phyloP scores from a whole-genome alignment of 192 early-diverging fungal species.

The Coemansia sp. region DNA sequence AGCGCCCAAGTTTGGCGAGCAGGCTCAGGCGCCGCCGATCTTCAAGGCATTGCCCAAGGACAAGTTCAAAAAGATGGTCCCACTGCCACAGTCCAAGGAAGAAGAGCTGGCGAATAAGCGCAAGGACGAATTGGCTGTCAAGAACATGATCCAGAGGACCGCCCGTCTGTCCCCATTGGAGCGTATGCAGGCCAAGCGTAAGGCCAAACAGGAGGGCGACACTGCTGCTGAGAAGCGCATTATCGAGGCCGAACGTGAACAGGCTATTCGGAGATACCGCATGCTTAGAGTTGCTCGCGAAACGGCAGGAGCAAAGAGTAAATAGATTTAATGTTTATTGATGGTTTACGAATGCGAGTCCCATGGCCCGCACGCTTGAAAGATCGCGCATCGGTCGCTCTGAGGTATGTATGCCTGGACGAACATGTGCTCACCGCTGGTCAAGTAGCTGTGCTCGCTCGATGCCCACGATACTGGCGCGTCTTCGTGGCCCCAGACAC shows the following conservation, averaged over 20 bases:
- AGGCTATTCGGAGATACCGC: conserved; percentile 50
- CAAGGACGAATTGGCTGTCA: conserved; percentile 41
- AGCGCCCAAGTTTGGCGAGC: conserved; percentile 48
- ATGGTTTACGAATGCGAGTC: conserved; percentile 37
- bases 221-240: conserved; percentile 53
- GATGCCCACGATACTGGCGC: conserved; percentile 39
- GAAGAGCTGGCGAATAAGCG: conserved; percentile 24
- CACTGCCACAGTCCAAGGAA: conserved; percentile 41
- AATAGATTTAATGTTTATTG: background rate
- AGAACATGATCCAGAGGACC: conserved; percentile 51
- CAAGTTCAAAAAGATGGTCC: conserved; percentile 48
- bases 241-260: conserved; percentile 46
- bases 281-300: conserved; percentile 48
- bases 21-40: conserved; percentile 50
- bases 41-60: conserved; percentile 51
- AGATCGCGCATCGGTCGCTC: conserved; percentile 25
- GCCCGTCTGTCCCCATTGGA: conserved; percentile 48
- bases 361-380: conserved; percentile 53
- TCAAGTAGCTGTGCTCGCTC: conserved; percentile 36
- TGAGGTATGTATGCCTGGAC: conserved; percentile 26
- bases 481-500: conserved; percentile 55
- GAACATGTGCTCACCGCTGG: conserved; percentile 49
- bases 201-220: conserved; percentile 34
- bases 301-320: conserved; percentile 3
- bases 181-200: conserved; percentile 49